A percentile compares a stretch with the other conserved stretches of the same genome.
phyloP scores from a whole-genome alignment of 225 moss, liverwort and hornwort genomes.

The Polytrichum formosum region DNA sequence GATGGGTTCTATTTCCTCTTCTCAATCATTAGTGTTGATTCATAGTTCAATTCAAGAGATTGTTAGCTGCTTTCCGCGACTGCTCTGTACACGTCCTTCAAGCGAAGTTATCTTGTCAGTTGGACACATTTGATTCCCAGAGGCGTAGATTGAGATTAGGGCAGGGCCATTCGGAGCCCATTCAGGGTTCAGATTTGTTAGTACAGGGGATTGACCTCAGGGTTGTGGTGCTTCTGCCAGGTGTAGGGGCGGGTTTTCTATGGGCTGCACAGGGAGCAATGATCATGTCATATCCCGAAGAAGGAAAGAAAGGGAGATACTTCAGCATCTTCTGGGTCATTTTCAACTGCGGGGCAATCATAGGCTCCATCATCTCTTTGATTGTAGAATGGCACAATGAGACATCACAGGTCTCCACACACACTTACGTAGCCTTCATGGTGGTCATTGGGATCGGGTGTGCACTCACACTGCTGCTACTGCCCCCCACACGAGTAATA shows the following conservation, averaged over 20 bases:
- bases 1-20: too few species aligned
- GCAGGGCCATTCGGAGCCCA: too few species aligned
- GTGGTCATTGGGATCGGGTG: constrained; percentile 60
- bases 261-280: constrained; percentile 93
- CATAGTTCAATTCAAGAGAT: too few species aligned
- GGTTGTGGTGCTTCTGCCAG: constrained; percentile 10
- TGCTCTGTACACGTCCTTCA: too few species aligned
- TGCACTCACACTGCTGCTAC: constrained; percentile 48
- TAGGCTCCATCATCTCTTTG: constrained; percentile 77
- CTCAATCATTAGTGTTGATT: too few species aligned
- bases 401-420: constrained; percentile 42
- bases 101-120: too few species aligned
- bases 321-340: constrained; percentile 87
- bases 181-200: too few species aligned
- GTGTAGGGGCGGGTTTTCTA: constrained; percentile 74
- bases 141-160: too few species aligned
- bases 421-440: constrained; percentile 79
- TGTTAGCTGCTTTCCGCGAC: too few species aligned
- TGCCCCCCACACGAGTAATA: constrained; percentile 43
- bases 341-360: constrained; percentile 75
- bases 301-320: constrained; percentile 65
- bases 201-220: too few species aligned
- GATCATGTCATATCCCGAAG: constrained; percentile 86
- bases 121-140: too few species aligned
- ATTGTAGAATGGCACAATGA: constrained; percentile 74